These are phyloP conservation scores for Malus hybrid DNA, from an alignment of 331 rosid species.

Conservation along the genomic window DNA sequence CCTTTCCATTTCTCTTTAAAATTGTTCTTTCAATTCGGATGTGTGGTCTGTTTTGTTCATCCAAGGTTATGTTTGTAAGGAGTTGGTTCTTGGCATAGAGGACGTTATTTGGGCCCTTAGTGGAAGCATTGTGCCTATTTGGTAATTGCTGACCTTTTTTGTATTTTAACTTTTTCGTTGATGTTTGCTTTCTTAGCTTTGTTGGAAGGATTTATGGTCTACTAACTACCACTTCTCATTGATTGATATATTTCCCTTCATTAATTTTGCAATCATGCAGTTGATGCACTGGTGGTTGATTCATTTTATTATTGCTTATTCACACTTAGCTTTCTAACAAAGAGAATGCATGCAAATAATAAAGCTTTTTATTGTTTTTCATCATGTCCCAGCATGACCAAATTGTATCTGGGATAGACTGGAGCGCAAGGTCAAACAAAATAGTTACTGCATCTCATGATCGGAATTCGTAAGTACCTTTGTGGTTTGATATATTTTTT, in stretches of 20 bases:
- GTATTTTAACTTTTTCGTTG: neutral
- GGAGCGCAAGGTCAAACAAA: slow-evolving; percentile 79
- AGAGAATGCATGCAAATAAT: slow-evolving; percentile 12
- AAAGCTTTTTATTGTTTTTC: slow-evolving; percentile 5
- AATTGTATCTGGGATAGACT: slow-evolving; percentile 80
- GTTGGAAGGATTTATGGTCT: neutral
- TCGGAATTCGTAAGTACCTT: slow-evolving; percentile 85
- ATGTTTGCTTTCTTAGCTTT: neutral
- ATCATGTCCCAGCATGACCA: slow-evolving; percentile 80
- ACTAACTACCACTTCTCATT: neutral
- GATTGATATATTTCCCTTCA: neutral
- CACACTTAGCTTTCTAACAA: neutral
- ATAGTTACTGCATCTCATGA: slow-evolving; percentile 94
- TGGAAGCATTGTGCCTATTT: neutral
- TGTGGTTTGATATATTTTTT: slow-evolving; percentile 16
- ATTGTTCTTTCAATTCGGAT: neutral
- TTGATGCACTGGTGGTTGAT: neutral
- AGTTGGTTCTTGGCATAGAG: neutral
- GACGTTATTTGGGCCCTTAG: neutral
- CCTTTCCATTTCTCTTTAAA: neutral
- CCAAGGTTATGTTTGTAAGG: neutral
- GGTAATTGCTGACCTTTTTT: neutral
- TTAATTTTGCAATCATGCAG: neutral
- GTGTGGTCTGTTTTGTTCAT: neutral
- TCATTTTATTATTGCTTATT: neutral